Evolutionary conservation across 169 alveolate species (phyloP), one percentile per base, ranked within the genome.

Genomic region (Ichthyophthirius multifiliis): DNA sequence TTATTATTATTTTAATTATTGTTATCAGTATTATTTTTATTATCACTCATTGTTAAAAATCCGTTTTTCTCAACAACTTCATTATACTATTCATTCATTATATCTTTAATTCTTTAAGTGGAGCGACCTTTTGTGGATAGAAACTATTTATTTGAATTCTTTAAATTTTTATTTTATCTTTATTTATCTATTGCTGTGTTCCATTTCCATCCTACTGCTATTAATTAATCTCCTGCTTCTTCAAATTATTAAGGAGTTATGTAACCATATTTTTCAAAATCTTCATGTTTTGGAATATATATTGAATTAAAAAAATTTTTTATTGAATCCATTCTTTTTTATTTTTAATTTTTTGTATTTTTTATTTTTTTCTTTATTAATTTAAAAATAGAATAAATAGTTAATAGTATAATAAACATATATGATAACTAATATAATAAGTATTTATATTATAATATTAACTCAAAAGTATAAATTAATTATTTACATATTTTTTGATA

Each of bases 171-270:
- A 12, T 74, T 67, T 37, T 30, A 34, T 71, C 73, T 81, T 27
- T 39, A n/a, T 31, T 12, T 13, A 37, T 39, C 75, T 37, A n/a
- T 13, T 13, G 75, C 86, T 31, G 67, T 81, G 30, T 81, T 63
- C 86, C 86, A 81, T 73, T 81, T 20, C 86, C 86, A 81, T 48
- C 86, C 86, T 15, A 67, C 46, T 46, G 46, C 39, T n/a, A 71
- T 67, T 23, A 81, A 55, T 41, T 71, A 31, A 32, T 81, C 86
- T 18, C 86, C 86, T 6, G 86, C 79, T n/a, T 71, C 76, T 0
- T 48, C 64, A 43, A 81, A 81, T 41, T 81, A 30, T 44, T 67
- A 43, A 16, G 86, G 86, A 7, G 86, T 81, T 15, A 81, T 4
- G 41, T 47, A 71, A 16, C 86, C 86, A 10, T 81, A 43, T 27